These are phyloP conservation scores for Collariella sp. DNA, from an alignment of 495 filamentous ascomycete genomes.

Conservation along the genomic window DNA sequence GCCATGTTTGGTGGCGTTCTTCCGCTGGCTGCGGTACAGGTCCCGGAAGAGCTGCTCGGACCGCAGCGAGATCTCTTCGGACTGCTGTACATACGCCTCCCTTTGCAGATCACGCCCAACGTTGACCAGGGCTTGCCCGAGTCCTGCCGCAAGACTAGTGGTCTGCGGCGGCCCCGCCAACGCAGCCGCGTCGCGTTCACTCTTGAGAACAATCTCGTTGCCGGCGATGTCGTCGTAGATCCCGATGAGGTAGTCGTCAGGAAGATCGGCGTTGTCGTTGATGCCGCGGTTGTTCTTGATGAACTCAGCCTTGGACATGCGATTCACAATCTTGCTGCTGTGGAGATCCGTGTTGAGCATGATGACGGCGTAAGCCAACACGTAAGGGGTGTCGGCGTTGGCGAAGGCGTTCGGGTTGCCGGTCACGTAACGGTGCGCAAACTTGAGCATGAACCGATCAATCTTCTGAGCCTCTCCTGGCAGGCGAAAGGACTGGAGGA, in stretches of 20 bases:
- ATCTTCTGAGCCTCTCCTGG: conserved; percentile 98
- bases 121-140: conserved; percentile 82
- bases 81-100: conserved; percentile 88
- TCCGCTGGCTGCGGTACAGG: conserved; percentile 75
- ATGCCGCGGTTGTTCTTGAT: conserved; percentile 98
- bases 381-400: conserved; percentile 96
- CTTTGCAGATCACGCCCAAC: conserved; percentile 86
- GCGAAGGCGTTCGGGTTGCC: conserved; percentile 97
- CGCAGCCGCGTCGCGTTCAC: conserved; percentile 79
- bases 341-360: conserved; percentile 95
- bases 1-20: conserved; percentile 58
- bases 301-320: conserved; percentile 95
- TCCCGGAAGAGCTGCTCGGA: conserved; percentile 79
- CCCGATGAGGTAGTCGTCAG: conserved; percentile 78
- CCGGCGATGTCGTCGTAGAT: conserved; percentile 88
- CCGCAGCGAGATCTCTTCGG: conserved; percentile 70
- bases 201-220: conserved; percentile 92
- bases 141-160: conserved; percentile 67
- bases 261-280: conserved; percentile 90
- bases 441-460: conserved; percentile 98
- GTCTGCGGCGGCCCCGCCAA: conserved; percentile 55
- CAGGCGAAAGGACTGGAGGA: conserved; percentile 89
- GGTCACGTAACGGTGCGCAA: conserved; percentile 87
- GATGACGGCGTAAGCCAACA: conserved; percentile 92
- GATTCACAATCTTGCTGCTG: conserved; percentile 71